These are phyloP conservation scores for Orbilia quercus DNA, from an alignment of 2,329 filamentous ascomycete species.

Conservation along the genomic window DNA sequence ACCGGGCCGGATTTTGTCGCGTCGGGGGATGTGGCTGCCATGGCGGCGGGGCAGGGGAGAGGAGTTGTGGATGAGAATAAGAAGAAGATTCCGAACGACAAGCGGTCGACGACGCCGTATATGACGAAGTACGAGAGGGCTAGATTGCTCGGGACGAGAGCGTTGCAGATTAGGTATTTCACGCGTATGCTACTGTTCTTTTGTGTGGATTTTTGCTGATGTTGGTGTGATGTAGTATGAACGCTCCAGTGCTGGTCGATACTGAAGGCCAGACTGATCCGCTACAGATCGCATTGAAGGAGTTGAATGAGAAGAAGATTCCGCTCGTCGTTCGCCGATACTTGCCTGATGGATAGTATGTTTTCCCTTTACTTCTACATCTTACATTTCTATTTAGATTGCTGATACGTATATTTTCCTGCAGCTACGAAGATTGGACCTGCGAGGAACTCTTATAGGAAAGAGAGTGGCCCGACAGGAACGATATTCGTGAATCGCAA, in stretches of 20 bases:
- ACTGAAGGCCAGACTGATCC: conserved; percentile 98
- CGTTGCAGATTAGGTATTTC: conserved; percentile 91
- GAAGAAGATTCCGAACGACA: conserved; percentile 89
- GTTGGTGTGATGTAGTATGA: conserved; percentile 53
- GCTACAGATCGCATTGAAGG: conserved; percentile 95
- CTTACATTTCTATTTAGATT: neutral
- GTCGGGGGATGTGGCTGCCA: conserved; percentile 62
- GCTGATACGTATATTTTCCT: neutral
- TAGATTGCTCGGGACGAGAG: conserved; percentile 89
- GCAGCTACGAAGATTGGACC: conserved; percentile 98
- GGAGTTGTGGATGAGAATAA: conserved; percentile 64
- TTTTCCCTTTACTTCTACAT: conserved; percentile 58
- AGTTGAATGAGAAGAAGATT: conserved; percentile 98
- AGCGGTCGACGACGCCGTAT: conserved; percentile 93
- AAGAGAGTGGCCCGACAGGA: conserved; percentile 23
- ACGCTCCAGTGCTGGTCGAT: conserved; percentile 91
- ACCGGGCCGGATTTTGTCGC: conserved; percentile 69
- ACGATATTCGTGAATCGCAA: neutral
- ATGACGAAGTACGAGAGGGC: conserved; percentile 99
- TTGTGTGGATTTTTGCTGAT: no score
- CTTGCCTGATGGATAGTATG: conserved; percentile 94
- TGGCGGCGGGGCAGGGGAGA: conserved; percentile 65
- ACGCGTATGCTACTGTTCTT: no score
- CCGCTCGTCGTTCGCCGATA: conserved; percentile 94
- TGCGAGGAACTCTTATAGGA: conserved; percentile 80